Percentiles rank a stretch among this genome's conserved stretches.
These are phyloP conservation scores for Acacia concinna DNA, from an alignment of 331 rosid species.

Conservation along the genomic window DNA sequence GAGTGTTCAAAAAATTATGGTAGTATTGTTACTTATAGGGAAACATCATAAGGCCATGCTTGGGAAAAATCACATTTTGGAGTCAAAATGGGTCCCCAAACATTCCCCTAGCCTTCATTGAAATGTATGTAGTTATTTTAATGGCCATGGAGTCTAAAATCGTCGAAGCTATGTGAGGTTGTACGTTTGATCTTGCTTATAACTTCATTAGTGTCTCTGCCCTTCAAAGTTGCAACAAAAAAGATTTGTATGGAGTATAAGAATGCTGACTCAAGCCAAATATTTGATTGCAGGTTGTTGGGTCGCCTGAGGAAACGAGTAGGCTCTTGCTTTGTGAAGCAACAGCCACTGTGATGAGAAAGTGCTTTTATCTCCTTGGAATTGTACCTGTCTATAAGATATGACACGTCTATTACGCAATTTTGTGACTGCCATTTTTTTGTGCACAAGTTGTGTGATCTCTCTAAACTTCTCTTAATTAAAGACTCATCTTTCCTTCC, in stretches of 20 bases:
- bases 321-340: constrained; percentile 94
- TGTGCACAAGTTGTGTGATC: constrained; percentile 9
- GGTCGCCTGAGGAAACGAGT: constrained; percentile 80
- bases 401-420: constrained; percentile 31
- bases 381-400: constrained; percentile 86
- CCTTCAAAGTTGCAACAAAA: too few relatives aligned
- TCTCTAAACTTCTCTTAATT: not conserved
- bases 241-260: not conserved
- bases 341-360: constrained; percentile 83
- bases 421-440: not conserved
- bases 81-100: too few relatives aligned
- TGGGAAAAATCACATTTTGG: not conserved
- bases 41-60: not conserved
- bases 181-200: too few relatives aligned
- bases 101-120: not conserved
- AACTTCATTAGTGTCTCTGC: too few relatives aligned
- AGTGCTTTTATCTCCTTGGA: constrained; percentile 85
- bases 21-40: not conserved
- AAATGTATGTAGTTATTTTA: too few relatives aligned
- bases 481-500: not conserved
- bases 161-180: too few relatives aligned
- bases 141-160: too few relatives aligned
- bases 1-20: not conserved
- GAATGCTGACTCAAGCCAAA: constrained; percentile 13
- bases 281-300: constrained; percentile 64